phyloP scores from a whole-genome alignment of 2,329 filamentous ascomycete genomes.

The Fusarium musae region DNA sequence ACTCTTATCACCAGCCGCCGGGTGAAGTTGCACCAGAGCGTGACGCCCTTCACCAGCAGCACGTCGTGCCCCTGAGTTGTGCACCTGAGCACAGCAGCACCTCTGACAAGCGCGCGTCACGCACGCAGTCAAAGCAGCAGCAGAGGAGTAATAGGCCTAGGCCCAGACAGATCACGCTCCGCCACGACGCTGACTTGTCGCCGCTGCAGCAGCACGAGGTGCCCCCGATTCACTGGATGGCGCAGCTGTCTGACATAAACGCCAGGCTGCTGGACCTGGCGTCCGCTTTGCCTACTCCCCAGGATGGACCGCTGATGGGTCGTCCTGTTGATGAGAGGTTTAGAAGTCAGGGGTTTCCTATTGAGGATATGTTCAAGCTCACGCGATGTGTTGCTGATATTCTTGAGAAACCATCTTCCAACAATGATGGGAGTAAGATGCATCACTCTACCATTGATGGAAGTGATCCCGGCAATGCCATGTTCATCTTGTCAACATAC shows the following conservation, averaged over 20 bases:
- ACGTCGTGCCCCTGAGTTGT: constrained; percentile 37
- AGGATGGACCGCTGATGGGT: constrained; percentile 29
- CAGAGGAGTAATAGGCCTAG: constrained; percentile 32
- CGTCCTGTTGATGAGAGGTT: constrained; percentile 40
- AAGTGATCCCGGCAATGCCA: constrained; percentile 51
- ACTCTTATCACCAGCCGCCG: constrained; percentile 16
- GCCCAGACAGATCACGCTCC: constrained; percentile 49
- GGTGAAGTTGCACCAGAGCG: constrained; percentile 32
- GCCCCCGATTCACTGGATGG: constrained; percentile 51
- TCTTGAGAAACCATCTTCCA: constrained; percentile 43
- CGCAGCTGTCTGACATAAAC: constrained; percentile 53
- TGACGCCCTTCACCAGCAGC: constrained; percentile 11
- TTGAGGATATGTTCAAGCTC: constrained; percentile 55
- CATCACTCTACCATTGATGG: constrained; percentile 39
- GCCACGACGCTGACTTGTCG: constrained; percentile 35
- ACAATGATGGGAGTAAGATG: constrained; percentile 8
- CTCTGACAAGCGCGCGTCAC: constrained; percentile 39
- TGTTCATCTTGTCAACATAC: constrained; percentile 54
- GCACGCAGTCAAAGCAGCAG: constrained; percentile 40
- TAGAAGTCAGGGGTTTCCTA: constrained; percentile 49
- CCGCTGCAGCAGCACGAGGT: constrained; percentile 35
- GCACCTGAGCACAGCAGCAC: constrained; percentile 40
- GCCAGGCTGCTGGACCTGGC: constrained; percentile 53
- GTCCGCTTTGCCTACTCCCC: constrained; percentile 46
- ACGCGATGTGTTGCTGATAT: constrained; percentile 52